These are phyloP conservation scores for Sicyos edulis DNA, from an alignment of 306 rosid genomes.

Conservation along the genomic window DNA sequence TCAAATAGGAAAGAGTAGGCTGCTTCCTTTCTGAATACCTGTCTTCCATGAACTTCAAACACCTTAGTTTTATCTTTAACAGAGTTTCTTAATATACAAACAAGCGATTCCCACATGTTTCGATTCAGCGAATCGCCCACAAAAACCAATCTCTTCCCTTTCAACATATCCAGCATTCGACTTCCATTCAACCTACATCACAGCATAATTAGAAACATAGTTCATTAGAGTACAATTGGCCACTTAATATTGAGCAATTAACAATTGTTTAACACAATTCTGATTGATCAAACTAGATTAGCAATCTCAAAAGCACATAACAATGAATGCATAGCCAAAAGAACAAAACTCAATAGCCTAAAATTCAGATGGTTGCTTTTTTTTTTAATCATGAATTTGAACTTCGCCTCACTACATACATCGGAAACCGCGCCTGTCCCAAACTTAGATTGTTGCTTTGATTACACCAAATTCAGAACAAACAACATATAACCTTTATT, in stretches of 20 bases:
- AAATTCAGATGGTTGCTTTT: background rate
- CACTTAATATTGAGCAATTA: background rate
- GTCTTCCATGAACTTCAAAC: slow-evolving; percentile 74
- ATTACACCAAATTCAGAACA: too few species aligned
- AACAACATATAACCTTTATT: too few species aligned
- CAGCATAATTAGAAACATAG: background rate
- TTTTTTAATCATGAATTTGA: too few species aligned
- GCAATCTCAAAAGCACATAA: background rate
- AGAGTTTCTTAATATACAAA: slow-evolving; percentile 77
- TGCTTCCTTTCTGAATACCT: slow-evolving; percentile 75
- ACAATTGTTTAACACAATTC: background rate
- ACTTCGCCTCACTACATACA: too few species aligned
- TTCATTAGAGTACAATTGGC: background rate
- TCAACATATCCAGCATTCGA: slow-evolving; percentile 58
- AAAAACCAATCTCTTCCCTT: slow-evolving; percentile 75
- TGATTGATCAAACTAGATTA: background rate
- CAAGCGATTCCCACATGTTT: slow-evolving; percentile 96
- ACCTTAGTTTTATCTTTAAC: slow-evolving; percentile 53
- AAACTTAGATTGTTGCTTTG: too few species aligned
- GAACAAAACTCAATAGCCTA: background rate
- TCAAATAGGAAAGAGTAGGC: slow-evolving; percentile 76
- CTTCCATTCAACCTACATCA: slow-evolving; percentile 59
- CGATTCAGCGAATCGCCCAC: slow-evolving; percentile 96
- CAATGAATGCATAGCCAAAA: background rate
- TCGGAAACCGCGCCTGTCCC: too few species aligned